A percentile compares a stretch with the other conserved stretches of the same genome.
Conservation (phyloP, 2,329 filamentous ascomycete species). For the Paecilomyces dactylethromorphus region DNA sequence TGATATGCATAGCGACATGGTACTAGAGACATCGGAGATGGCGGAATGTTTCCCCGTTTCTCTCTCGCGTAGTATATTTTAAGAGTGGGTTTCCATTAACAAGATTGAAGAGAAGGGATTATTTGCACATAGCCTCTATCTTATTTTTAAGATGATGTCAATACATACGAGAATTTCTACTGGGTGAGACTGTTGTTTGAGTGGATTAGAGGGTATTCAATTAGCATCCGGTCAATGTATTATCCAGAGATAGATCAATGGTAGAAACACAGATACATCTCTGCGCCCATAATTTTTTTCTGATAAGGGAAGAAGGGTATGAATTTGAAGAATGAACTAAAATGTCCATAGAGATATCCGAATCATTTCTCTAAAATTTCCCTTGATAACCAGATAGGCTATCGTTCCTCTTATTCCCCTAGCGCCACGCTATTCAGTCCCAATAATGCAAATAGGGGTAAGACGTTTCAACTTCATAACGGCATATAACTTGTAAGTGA, state of each 20-base stretch:
- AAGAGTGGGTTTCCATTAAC: no score
- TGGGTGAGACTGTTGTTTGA: background rate
- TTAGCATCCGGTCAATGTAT: background rate
- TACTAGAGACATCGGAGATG: no score
- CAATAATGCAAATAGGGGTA: background rate
- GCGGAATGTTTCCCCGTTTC: no score
- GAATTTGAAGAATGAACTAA: background rate
- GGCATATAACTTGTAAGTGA: background rate
- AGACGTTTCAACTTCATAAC: background rate
- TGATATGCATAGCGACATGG: no score
- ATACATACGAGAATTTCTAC: no score
- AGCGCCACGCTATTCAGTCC: background rate
- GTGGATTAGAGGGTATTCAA: background rate
- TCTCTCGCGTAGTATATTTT: no score
- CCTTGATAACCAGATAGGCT: slow-evolving; percentile 2
- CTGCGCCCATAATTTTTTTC: background rate
- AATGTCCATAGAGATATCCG: background rate
- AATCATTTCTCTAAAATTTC: background rate
- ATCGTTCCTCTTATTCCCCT: background rate
- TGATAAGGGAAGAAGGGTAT: background rate
- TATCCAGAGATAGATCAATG: background rate
- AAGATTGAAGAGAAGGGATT: no score
- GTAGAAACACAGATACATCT: background rate
- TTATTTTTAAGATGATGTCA: no score
- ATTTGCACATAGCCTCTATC: no score